Evolutionary conservation across 2,329 filamentous ascomycete species (phyloP).

Genomic region (Hypoxylon sp.): DNA sequence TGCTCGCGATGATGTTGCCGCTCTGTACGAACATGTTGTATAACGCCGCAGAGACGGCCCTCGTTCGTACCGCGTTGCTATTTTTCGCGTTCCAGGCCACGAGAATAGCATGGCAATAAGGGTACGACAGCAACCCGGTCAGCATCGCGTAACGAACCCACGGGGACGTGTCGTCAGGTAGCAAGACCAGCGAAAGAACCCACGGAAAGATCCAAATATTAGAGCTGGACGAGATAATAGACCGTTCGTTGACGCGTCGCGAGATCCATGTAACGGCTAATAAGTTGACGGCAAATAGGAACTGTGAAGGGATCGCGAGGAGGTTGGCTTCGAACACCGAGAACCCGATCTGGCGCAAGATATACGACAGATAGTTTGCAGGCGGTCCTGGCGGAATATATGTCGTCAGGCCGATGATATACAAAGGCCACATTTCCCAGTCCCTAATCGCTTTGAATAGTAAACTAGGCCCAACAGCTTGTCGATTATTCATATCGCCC

Average conservation of each 20-base stretch:
- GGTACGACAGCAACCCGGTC: slow-evolving; percentile 61
- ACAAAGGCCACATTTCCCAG: slow-evolving; percentile 60
- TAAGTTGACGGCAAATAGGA: slow-evolving; percentile 59
- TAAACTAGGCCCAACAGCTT: slow-evolving; percentile 64
- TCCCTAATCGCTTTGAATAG: slow-evolving; percentile 68
- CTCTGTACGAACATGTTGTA: slow-evolving; percentile 65
- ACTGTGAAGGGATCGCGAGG: slow-evolving; percentile 70
- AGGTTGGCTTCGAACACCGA: slow-evolving; percentile 73
- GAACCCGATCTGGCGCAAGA: slow-evolving; percentile 69
- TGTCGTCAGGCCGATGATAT: slow-evolving; percentile 47
- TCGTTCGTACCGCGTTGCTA: slow-evolving; percentile 63
- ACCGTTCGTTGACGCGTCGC: slow-evolving; percentile 57
- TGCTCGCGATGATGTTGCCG: slow-evolving; percentile 59
- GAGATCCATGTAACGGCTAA: slow-evolving; percentile 44
- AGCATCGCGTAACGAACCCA: slow-evolving; percentile 60
- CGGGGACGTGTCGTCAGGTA: slow-evolving; percentile 54
- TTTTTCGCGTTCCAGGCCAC: slow-evolving; percentile 63
- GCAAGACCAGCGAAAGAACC: slow-evolving; percentile 59
- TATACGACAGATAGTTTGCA: slow-evolving; percentile 69
- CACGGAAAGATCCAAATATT: slow-evolving; percentile 66
- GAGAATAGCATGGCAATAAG: slow-evolving; percentile 63
- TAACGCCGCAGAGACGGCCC: slow-evolving; percentile 62
- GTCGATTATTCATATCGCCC: slow-evolving; percentile 71
- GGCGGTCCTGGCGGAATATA: slow-evolving; percentile 66
- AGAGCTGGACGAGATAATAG: slow-evolving; percentile 60